phyloP scores from a whole-genome alignment of 192 early-diverging fungal species.

The Gryganskiella cystojenkinii region DNA sequence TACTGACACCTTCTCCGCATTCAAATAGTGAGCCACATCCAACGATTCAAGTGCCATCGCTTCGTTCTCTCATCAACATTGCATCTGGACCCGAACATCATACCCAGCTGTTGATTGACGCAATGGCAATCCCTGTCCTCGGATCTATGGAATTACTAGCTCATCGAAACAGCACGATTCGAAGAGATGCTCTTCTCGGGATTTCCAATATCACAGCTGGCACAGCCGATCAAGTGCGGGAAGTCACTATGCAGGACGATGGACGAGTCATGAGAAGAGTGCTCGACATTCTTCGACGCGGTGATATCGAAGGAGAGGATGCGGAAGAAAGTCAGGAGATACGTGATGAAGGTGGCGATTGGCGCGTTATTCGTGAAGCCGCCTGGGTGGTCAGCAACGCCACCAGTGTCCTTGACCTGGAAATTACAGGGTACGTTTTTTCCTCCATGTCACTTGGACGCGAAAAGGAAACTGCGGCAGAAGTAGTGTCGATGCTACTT shows the following conservation, averaged over 20 bases:
- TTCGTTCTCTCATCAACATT: conserved; percentile 49
- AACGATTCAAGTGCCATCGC: conserved; percentile 46
- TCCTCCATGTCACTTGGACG: too few species aligned
- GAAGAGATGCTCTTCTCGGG: conserved; percentile 41
- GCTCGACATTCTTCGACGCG: conserved; percentile 32
- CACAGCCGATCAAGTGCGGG: conserved; percentile 48
- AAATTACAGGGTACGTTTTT: conserved; percentile 44
- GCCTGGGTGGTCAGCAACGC: conserved; percentile 53
- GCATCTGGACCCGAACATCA: conserved; percentile 51
- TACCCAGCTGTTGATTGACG: conserved; percentile 49
- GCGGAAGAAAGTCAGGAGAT: conserved; percentile 10
- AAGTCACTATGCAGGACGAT: conserved; percentile 47
- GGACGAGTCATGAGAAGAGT: conserved; percentile 48
- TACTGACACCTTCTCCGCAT: background rate
- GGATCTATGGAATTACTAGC: conserved; percentile 32
- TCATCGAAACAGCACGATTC: conserved; percentile 46
- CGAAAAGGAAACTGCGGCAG: too few species aligned
- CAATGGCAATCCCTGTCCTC: conserved; percentile 39
- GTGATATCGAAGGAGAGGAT: conserved; percentile 43
- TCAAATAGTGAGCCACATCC: conserved; percentile 40
- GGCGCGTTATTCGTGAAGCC: conserved; percentile 47
- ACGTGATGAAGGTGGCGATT: conserved; percentile 42
- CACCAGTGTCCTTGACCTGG: conserved; percentile 47
- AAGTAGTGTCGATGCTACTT: background rate
- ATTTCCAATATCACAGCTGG: conserved; percentile 52